Percentiles rank a stretch among this genome's conserved stretches.
Conservation (phyloP, 805 yeast genomes). For the Candida wancherniae region DNA sequence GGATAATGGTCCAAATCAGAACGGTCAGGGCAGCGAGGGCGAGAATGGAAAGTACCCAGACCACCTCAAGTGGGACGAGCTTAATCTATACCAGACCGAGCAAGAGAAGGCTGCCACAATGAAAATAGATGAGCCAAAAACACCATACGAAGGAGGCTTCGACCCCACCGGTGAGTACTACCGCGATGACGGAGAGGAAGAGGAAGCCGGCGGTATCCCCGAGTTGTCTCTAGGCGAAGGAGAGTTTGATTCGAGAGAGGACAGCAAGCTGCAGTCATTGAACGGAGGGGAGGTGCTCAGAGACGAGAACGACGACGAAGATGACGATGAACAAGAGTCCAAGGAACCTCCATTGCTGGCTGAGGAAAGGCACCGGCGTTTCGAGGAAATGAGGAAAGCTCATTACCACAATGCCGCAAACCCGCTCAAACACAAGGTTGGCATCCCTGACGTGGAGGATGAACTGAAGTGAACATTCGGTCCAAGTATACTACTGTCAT, state of each 20-base stretch:
- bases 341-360: constrained; percentile 38
- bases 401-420: constrained; percentile 65
- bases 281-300: constrained; percentile 40
- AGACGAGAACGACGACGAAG: constrained; percentile 23
- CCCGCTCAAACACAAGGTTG: constrained; percentile 35
- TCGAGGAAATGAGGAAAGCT: constrained; percentile 73
- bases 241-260: constrained; percentile 34
- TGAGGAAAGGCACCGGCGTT: constrained; percentile 59
- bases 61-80: constrained; percentile 82
- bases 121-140: constrained; percentile 92
- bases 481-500: too few relatives aligned
- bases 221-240: constrained; percentile 57
- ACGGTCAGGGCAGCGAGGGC: constrained; percentile 1
- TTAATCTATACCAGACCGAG: constrained; percentile 68
- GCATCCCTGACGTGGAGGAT: constrained; percentile 1
- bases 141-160: constrained; percentile 90
- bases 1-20: constrained; percentile 7
- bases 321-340: constrained; percentile 36
- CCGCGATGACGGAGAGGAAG: constrained; percentile 61
- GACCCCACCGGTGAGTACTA: constrained; percentile 80
- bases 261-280: constrained; percentile 20
- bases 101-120: constrained; percentile 67
- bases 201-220: constrained; percentile 34
- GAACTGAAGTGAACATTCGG: too few relatives aligned
- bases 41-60: constrained; percentile 3